Evolutionary conservation across 345 rosid genomes (phyloP).

Genomic region (Eucalyptus cloeziana): DNA sequence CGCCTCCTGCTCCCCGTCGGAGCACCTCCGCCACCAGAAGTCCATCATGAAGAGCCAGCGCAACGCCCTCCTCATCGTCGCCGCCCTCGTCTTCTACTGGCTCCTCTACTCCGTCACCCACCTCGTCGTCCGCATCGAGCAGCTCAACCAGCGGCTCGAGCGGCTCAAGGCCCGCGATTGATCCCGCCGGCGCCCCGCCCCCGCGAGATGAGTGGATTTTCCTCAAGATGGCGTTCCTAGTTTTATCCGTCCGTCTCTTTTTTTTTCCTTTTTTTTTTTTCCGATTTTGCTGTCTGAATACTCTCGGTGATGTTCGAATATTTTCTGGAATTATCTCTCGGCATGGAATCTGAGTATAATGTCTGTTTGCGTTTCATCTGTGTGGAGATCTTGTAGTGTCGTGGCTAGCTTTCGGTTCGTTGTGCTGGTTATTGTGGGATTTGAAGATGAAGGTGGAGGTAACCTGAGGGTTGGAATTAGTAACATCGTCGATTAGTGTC

Average conservation of each 20-base stretch:
- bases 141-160: conserved; percentile 59
- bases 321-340: not conserved
- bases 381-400: not conserved
- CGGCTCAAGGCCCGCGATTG: conserved; percentile 40
- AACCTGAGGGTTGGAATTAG: not conserved
- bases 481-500: not conserved
- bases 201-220: not conserved
- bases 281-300: not conserved
- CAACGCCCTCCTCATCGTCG: conserved; percentile 66
- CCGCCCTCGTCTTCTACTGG: conserved; percentile 83
- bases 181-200: not conserved
- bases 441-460: not conserved
- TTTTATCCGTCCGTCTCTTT: not conserved
- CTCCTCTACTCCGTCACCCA: conserved; percentile 65
- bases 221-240: not conserved
- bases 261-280: accelerated
- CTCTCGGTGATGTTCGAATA: not conserved
- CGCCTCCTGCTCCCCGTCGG: conserved; percentile 64
- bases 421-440: not conserved
- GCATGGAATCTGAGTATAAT: not conserved
- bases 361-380: not conserved
- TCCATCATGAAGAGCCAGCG: conserved; percentile 87
- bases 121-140: conserved; percentile 58
- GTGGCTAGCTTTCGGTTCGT: not conserved
- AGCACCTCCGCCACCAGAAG: conserved; percentile 86